Evolutionary conservation across 805 yeast genomes (phyloP), one percentile per base, ranked within the genome.

Genomic region (Wickerhamomyces subpelliculosus): DNA sequence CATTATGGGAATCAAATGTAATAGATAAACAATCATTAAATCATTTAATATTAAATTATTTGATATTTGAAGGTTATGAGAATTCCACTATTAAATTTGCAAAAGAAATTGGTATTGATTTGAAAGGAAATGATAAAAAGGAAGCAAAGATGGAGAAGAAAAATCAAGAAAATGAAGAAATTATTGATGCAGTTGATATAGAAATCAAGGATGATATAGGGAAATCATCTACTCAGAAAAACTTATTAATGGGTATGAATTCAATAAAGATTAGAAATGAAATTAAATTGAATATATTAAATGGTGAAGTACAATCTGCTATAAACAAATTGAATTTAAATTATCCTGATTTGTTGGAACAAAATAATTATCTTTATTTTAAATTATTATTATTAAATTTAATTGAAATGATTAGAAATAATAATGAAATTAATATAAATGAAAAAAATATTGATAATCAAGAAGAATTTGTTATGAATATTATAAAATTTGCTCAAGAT

Each of bases 61-160:
- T 87, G 43, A 74, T 87, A 12, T 75, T 77, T 36, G 89, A 85
- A 60, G 94, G 93, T 0, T 81, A 83, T 54, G 79, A 78, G 42
- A 70, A 77, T 12, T 79, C 94, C 0, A 83, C 86, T 2, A 41
- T 62, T 26, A 60, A 61, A 40, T 61, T 68, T 46, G 42, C 54
- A 34, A 25, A 52, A 13, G 51, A 54, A 26, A 56, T 64, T 23
- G 60, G 58, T 9, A 25, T 46, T 17, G 35, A 47, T 8, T 51
- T 62, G 34, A 60, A 61, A 8, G 45, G 52, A 4, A 45, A 45
- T 22, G 49, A 51, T 23, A n/a, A n/a, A n/a, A n/a, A n/a, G 36
- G 27, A n/a, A 5, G n/a, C 10, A 35, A 27, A n/a, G n/a, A n/a
- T n/a, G n/a, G n/a, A n/a, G n/a, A n/a, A 5, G 22, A 22, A 3